Evolutionary conservation across 2,329 filamentous ascomycete species (phyloP).

Genomic region (Botrytis cinerea): DNA sequence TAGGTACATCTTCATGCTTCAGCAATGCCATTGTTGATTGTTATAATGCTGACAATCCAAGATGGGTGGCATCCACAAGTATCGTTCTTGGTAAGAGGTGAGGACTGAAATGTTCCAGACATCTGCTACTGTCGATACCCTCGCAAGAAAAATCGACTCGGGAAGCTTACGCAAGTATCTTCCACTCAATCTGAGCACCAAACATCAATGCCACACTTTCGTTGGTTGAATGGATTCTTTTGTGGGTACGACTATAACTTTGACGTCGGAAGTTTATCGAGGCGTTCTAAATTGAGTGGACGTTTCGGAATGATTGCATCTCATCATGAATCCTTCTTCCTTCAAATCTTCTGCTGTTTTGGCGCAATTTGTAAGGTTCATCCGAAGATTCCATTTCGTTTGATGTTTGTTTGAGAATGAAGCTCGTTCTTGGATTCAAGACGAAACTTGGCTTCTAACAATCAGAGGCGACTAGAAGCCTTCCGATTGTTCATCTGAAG

Average conservation of each 20-base stretch:
- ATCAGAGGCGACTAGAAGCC: neutral
- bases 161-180: conserved; percentile 7
- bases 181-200: conserved; percentile 7
- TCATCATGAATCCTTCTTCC: conserved; percentile 4
- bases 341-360: neutral
- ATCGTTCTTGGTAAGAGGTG: neutral
- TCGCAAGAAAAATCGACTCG: neutral
- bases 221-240: conserved; percentile 4
- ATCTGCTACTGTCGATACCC: neutral
- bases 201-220: conserved; percentile 5
- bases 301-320: neutral
- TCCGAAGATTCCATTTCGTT: neutral
- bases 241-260: conserved; percentile 3
- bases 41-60: neutral
- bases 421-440: neutral
- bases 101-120: neutral
- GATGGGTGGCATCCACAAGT: neutral
- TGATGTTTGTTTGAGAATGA: neutral
- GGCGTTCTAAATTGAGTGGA: neutral
- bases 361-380: neutral
- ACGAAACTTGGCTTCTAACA: neutral
- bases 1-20: conserved; percentile 8
- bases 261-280: neutral
- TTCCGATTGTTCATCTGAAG: neutral
- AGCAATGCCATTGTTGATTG: conserved; percentile 11